Evolutionary conservation across 2,329 filamentous ascomycete genomes (phyloP), one percentile per base, ranked within the genome.

Genomic region (Cordyceps farinosa): DNA sequence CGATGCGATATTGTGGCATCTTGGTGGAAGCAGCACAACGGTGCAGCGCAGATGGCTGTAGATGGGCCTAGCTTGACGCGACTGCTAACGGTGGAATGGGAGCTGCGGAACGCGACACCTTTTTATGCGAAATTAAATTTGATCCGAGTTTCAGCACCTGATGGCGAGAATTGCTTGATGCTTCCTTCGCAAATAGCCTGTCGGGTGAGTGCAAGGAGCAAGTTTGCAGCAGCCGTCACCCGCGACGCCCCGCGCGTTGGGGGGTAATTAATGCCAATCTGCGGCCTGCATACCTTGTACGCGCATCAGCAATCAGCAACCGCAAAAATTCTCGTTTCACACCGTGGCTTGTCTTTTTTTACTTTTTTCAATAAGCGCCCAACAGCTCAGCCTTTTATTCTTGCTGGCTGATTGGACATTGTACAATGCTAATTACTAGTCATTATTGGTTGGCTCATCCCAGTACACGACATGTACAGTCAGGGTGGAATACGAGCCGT

Each of bases 1-100:
- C 80, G 65, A 82, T 72, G 64, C 80, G 77, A 67, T 82, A 82
- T 62, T 76, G 70, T 66, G 77, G 74, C 80, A 82, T 82, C 13
- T 69, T 73, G 67, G 36, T 13, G 48, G 7, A 5, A 53, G 22
- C 32, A 22, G 30, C 30, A 22, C 13, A 13, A 15, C 22, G 22
- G 50, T 27, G 22, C 29, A 9, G 32, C 30, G 48, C 32, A 53
- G 40, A 48, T 11, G 40, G 58, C 38, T 53, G 51, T 59, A 22
- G 45, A 42, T 38, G 50, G 36, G 59, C 40, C 17, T 17, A 47
- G 50, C 10, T 22, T 10, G 59, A 48, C 59, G 51, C 50, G 50
- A 47, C 50, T 47, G 38, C 10, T 40, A n/a, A n/a, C n/a, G 15
- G 56, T 48, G 7, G 9, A 15, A 48, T 22, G 34, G 7, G 1